phyloP scores from a whole-genome alignment of 495 filamentous ascomycete species.

The Annulohypoxylon stygium region DNA sequence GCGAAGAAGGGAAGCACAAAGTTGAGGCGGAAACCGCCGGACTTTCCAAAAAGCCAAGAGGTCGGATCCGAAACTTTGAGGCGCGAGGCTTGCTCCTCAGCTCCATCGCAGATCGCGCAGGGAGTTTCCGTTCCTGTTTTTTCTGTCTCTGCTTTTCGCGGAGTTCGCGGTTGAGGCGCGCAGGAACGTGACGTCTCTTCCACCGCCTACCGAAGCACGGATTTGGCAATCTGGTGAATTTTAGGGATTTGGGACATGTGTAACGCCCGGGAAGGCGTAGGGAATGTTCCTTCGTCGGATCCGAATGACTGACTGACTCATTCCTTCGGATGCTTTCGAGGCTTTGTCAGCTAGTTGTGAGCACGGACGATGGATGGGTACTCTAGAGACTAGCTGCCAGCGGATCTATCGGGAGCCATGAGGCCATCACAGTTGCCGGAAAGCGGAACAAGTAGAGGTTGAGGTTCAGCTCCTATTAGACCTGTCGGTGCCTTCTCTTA shows the following conservation, averaged over 20 bases:
- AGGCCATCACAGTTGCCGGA: too few relatives aligned
- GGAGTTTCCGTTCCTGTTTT: background rate
- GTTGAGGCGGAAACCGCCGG: background rate
- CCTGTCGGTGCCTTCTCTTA: too few relatives aligned
- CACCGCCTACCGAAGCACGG: background rate
- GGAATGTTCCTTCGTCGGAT: background rate
- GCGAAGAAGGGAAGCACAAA: background rate
- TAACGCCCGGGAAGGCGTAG: constrained; percentile 21
- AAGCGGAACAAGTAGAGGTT: too few relatives aligned
- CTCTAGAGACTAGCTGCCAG: too few relatives aligned
- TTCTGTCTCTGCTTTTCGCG: background rate
- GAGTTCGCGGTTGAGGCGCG: background rate
- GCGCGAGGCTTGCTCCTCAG: constrained; percentile 13
- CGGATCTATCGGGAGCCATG: too few relatives aligned
- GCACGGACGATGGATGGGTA: too few relatives aligned
- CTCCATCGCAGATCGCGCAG: background rate
- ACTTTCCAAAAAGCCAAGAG: background rate
- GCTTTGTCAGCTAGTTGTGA: background rate
- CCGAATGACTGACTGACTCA: background rate
- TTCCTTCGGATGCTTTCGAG: background rate
- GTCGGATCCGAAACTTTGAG: constrained; percentile 14
- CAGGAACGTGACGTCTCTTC: background rate
- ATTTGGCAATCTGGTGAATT: background rate
- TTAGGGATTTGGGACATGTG: background rate
- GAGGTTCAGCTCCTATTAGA: too few relatives aligned